Conservation (phyloP, 805 yeast genomes). For the Saccharomycopsis sp. region DNA sequence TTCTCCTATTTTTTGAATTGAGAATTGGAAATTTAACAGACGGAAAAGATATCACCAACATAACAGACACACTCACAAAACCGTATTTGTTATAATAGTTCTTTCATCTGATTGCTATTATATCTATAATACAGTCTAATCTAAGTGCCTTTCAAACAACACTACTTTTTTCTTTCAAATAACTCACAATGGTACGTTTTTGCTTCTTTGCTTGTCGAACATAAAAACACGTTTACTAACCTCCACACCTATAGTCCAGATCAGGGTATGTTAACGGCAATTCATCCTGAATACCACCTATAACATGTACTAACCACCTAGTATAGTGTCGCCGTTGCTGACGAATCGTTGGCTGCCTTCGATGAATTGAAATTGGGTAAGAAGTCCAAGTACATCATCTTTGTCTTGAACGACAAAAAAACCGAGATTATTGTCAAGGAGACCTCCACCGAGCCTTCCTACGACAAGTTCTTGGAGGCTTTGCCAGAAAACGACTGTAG, state of each 20-base stretch:
- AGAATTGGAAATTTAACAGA: neutral
- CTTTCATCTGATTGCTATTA: neutral
- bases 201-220: neutral
- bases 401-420: conserved; percentile 72
- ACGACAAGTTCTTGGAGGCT: conserved; percentile 80
- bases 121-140: neutral
- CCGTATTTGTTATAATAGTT: too few species aligned
- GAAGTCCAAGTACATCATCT: conserved; percentile 78
- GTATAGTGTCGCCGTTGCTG: conserved; percentile 70
- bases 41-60: neutral
- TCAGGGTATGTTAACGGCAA: conserved; percentile 19
- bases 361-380: conserved; percentile 93
- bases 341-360: conserved; percentile 90
- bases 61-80: neutral
- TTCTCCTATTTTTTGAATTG: neutral
- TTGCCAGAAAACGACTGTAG: conserved; percentile 95
- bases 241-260: conserved; percentile 15
- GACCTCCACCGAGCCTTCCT: conserved; percentile 67
- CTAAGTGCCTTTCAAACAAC: neutral
- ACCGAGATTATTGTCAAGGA: conserved; percentile 87
- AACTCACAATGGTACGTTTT: neutral
- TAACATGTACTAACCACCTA: conserved; percentile 13
- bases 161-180: neutral
- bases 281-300: neutral
- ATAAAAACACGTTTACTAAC: too few species aligned